Conservation (phyloP, 768 basidiomycete species). For the Suillus clintonianus region DNA sequence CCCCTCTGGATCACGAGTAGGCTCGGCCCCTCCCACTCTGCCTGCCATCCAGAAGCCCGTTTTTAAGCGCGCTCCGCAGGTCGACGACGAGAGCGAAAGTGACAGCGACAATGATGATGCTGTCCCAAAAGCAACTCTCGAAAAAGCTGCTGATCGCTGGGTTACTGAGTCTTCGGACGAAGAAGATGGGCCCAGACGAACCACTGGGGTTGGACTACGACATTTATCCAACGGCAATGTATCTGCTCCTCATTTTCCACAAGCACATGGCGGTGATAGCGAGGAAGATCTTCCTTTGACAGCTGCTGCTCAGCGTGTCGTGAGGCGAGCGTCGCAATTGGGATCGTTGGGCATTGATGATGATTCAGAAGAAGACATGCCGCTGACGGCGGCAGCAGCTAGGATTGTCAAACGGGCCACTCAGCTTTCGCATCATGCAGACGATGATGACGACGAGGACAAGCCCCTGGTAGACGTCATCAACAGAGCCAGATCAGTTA, state of each 20-base stretch:
- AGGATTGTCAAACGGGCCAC: slow-evolving; percentile 46
- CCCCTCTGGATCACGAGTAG: slow-evolving; percentile 13
- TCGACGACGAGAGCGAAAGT: slow-evolving; percentile 45
- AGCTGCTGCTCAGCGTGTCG: slow-evolving; percentile 58
- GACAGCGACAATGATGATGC: slow-evolving; percentile 46
- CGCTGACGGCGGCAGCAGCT: slow-evolving; percentile 58
- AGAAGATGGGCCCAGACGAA: slow-evolving; percentile 51
- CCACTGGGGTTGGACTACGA: slow-evolving; percentile 59
- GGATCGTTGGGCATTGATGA: slow-evolving; percentile 32
- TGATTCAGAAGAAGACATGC: slow-evolving; percentile 74
- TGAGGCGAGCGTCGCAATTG: slow-evolving; percentile 42
- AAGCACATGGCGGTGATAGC: slow-evolving; percentile 51
- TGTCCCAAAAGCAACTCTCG: slow-evolving; percentile 22
- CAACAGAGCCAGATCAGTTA: slow-evolving; percentile 45
- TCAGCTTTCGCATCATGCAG: slow-evolving; percentile 2
- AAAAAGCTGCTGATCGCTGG: slow-evolving; percentile 38
- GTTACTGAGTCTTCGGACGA: slow-evolving; percentile 66
- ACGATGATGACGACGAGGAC: slow-evolving; percentile 67
- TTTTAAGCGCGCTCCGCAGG: slow-evolving; percentile 29
- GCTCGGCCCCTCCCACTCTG: slow-evolving; percentile 30
- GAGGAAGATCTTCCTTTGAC: slow-evolving; percentile 83
- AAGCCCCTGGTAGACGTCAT: slow-evolving; percentile 67
- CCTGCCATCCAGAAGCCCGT: slow-evolving; percentile 38
- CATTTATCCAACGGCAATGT: slow-evolving; percentile 38
- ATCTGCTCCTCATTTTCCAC: slow-evolving; percentile 9